Evolutionary conservation across 164 flowering plant genomes (phyloP).

Genomic region (Paratinospora sagittata): DNA sequence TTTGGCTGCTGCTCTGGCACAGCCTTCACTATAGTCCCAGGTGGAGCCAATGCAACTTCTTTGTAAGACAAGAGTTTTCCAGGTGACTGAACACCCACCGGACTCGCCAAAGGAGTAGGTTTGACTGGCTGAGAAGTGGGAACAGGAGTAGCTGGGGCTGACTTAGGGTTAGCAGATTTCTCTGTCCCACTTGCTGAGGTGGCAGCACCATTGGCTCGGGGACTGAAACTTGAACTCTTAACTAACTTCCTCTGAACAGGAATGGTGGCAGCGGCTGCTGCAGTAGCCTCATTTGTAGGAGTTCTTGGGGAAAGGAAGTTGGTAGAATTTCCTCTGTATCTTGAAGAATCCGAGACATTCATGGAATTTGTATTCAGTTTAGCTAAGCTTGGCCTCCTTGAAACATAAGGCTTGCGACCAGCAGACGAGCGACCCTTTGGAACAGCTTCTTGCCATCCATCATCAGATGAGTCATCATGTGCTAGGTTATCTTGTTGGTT

Average conservation of each 20-base stretch:
- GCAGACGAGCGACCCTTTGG: slow-evolving; percentile 57
- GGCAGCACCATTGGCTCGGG: slow-evolving; percentile 30
- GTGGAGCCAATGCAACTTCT: slow-evolving; percentile 87
- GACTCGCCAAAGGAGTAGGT: slow-evolving; percentile 31
- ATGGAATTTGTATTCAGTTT: slow-evolving; percentile 60
- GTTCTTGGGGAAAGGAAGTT: slow-evolving; percentile 48
- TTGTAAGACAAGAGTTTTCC: slow-evolving; percentile 80
- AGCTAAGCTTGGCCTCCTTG: slow-evolving; percentile 64
- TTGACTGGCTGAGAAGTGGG: slow-evolving; percentile 35
- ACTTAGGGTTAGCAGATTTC: slow-evolving; percentile 36
- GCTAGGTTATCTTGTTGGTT: slow-evolving; percentile 27
- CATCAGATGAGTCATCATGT: slow-evolving; percentile 49
- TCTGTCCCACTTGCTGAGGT: slow-evolving; percentile 28
- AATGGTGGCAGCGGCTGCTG: slow-evolving; percentile 27
- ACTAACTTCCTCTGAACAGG: slow-evolving; percentile 36
- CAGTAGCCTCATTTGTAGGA: slow-evolving; percentile 34
- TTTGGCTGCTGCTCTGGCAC: slow-evolving; percentile 49
- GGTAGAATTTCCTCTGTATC: slow-evolving; percentile 38
- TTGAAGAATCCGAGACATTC: slow-evolving; percentile 44
- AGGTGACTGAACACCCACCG: slow-evolving; percentile 49
- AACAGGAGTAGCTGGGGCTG: slow-evolving; percentile 54
- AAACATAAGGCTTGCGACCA: slow-evolving; percentile 46
- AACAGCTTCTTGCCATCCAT: slow-evolving; percentile 91
- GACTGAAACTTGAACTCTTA: slow-evolving; percentile 63
- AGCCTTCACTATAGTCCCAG: slow-evolving; percentile 78